These are phyloP conservation scores for Cyclostephanos tholiformis DNA, from an alignment of 108 stramenopile genomes.

Conservation along the genomic window DNA sequence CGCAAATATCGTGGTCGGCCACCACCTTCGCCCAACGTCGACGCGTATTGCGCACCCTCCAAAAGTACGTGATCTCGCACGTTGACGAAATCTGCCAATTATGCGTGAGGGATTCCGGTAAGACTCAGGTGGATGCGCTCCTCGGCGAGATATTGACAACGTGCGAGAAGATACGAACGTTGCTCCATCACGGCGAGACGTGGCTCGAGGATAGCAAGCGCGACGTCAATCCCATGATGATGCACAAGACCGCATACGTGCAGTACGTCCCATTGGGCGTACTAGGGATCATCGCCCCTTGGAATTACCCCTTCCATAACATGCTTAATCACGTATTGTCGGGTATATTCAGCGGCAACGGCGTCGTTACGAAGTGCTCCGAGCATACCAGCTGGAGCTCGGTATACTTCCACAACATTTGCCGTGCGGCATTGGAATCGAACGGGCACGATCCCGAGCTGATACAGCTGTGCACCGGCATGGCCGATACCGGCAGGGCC, in stretches of 20 bases:
- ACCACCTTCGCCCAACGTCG: slow-evolving; percentile 92
- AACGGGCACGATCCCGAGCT: slow-evolving; percentile 93
- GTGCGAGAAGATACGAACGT: slow-evolving; percentile 93
- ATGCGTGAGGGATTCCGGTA: slow-evolving; percentile 89
- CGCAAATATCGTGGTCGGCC: slow-evolving; percentile 88
- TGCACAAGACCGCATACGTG: slow-evolving; percentile 95
- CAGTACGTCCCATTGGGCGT: slow-evolving; percentile 97
- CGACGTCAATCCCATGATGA: slow-evolving; percentile 89
- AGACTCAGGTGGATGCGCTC: slow-evolving; percentile 87
- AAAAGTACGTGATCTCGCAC: slow-evolving; percentile 88
- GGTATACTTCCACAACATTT: slow-evolving; percentile 82
- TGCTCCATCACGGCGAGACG: slow-evolving; percentile 86
- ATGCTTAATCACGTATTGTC: slow-evolving; percentile 96
- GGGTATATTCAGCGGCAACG: slow-evolving; percentile 96
- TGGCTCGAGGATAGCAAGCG: slow-evolving; percentile 81
- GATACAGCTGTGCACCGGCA: slow-evolving; percentile 90
- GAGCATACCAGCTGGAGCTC: slow-evolving; percentile 94
- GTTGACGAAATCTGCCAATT: slow-evolving; percentile 90
- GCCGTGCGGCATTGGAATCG: slow-evolving; percentile 79
- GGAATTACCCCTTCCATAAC: slow-evolving; percentile 99
- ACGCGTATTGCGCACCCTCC: slow-evolving; percentile 89
- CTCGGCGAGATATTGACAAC: slow-evolving; percentile 98
- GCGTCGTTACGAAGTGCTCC: slow-evolving; percentile 94
- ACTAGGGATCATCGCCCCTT: slow-evolving; percentile 97
- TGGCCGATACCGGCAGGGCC: slow-evolving; percentile 92